Conservation (phyloP, 345 rosid genomes). For the Turritis glabra region DNA sequence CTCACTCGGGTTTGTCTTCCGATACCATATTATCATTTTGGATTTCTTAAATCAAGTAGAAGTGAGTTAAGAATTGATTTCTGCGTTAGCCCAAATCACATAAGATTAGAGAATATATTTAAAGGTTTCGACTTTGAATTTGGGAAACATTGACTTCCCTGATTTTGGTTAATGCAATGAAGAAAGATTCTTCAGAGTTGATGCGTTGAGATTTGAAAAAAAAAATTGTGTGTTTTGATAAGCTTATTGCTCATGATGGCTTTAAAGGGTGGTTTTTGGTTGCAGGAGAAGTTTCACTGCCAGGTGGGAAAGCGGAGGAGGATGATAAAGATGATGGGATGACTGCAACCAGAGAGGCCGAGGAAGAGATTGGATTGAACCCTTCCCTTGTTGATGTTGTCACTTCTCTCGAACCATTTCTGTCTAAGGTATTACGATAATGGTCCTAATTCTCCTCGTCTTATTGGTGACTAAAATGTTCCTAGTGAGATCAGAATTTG, state of each 20-base stretch:
- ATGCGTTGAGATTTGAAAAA: background rate
- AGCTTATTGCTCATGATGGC: background rate
- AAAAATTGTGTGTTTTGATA: background rate
- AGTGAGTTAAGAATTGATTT: background rate
- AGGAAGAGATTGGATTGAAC: constrained; percentile 73
- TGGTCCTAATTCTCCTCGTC: background rate
- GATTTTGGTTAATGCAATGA: background rate
- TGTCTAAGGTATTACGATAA: constrained; percentile 66
- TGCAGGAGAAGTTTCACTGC: constrained; percentile 81
- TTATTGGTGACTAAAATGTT: constrained; percentile 5
- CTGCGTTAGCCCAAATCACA: background rate
- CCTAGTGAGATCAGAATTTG: background rate
- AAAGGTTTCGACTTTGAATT: background rate
- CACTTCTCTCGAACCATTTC: constrained; percentile 78
- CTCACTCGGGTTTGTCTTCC: constrained; percentile 77
- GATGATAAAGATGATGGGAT: constrained; percentile 64
- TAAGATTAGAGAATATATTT: background rate
- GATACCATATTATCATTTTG: too few relatives aligned
- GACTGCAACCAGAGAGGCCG: constrained; percentile 71
- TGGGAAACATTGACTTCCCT: background rate
- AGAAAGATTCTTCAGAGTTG: background rate
- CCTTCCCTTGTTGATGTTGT: constrained; percentile 68
- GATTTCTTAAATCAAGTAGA: background rate
- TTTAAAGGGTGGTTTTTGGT: constrained; percentile 15
- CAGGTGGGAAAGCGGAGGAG: constrained; percentile 80